Evolutionary conservation across 768 basidiomycete species (phyloP).

Genomic region (Suillus bovinus): DNA sequence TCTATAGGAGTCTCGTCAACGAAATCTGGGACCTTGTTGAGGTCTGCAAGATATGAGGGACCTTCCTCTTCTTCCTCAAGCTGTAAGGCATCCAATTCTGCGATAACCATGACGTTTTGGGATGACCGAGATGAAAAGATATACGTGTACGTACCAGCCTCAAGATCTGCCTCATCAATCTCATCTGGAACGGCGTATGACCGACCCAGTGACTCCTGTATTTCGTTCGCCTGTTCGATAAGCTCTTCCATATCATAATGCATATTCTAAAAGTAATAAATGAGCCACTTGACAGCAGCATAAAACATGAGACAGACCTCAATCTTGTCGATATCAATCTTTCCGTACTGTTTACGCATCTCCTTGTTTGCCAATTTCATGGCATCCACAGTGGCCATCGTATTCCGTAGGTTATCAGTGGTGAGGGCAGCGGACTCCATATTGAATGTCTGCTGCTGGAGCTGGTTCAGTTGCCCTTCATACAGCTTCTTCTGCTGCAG

Average conservation of each 20-base stretch:
- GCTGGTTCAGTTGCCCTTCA: conserved; percentile 86
- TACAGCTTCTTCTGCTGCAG: conserved; percentile 97
- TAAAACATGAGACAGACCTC: conserved; percentile 59
- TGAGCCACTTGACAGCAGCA: not conserved
- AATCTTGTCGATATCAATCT: conserved; percentile 97
- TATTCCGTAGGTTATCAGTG: conserved; percentile 97
- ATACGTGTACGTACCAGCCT: conserved; percentile 68
- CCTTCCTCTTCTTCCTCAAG: conserved; percentile 92
- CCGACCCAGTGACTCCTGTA: conserved; percentile 90
- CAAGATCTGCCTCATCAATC: conserved; percentile 94
- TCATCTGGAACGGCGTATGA: conserved; percentile 98
- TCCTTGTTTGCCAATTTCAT: conserved; percentile 97
- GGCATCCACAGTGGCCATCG: conserved; percentile 97
- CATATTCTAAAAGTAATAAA: conserved; percentile 60
- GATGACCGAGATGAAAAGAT: conserved; percentile 2
- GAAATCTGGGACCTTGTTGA: conserved; percentile 90
- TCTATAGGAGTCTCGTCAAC: conserved; percentile 86
- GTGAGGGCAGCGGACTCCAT: conserved; percentile 96
- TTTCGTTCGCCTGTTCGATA: conserved; percentile 95
- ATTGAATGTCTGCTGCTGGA: conserved; percentile 95
- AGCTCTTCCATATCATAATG: conserved; percentile 99
- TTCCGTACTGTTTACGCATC: conserved; percentile 94
- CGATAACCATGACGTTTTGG: conserved; percentile 2
- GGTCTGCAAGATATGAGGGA: conserved; percentile 81
- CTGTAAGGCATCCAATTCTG: conserved; percentile 94